Evolutionary conservation across 768 basidiomycete genomes (phyloP).

Genomic region (Boletus sp.): DNA sequence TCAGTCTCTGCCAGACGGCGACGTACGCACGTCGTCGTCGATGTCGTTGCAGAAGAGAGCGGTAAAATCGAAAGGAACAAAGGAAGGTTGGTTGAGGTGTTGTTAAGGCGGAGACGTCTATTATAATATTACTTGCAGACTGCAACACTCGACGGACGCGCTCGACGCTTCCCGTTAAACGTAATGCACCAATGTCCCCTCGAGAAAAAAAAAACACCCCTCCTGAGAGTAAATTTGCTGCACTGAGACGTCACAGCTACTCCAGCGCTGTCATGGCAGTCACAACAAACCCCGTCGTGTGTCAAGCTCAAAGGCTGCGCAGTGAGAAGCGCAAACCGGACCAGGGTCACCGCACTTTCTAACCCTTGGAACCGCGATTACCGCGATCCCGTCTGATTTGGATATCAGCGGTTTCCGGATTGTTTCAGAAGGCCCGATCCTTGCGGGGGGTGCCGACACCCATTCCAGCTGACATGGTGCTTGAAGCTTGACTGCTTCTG

Average conservation of each 20-base stretch:
- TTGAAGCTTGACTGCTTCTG: background rate
- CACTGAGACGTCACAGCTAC: conserved; percentile 12
- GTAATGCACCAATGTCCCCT: too few species aligned
- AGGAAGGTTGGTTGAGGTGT: conserved; percentile 14
- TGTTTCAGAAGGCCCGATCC: background rate
- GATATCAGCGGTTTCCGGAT: background rate
- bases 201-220: background rate
- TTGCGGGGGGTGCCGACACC: conserved; percentile 4
- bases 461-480: conserved; percentile 5
- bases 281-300: conserved; percentile 3
- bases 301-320: conserved; percentile 10
- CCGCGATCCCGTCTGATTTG: background rate
- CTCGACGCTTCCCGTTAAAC: too few species aligned
- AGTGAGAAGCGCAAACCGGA: conserved; percentile 1
- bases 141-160: background rate
- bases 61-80: conserved; percentile 10
- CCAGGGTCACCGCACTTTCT: background rate
- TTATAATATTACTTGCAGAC: background rate
- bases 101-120: conserved; percentile 26
- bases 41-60: conserved; percentile 1
- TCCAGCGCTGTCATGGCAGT: background rate
- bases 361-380: background rate
- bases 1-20: background rate
- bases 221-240: conserved; percentile 2
- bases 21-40: background rate